These are phyloP conservation scores for Suillus alpinus DNA, from an alignment of 768 basidiomycete genomes.

Conservation along the genomic window DNA sequence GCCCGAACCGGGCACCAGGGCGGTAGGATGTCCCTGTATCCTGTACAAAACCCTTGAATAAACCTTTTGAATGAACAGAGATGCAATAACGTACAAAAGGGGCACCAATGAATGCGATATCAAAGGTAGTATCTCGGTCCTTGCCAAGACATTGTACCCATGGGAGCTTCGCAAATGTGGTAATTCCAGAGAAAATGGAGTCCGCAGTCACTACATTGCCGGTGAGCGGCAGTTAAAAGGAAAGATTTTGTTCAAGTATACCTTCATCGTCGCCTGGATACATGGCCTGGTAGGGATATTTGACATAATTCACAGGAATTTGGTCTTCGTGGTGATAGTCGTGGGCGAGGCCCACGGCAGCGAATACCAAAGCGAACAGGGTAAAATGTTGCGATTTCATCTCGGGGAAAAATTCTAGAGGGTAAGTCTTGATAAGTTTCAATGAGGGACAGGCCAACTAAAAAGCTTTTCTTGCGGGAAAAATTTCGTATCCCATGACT, in stretches of 20 bases:
- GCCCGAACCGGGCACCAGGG: conserved; percentile 84
- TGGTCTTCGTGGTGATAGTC: conserved; percentile 48
- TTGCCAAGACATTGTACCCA: conserved; percentile 76
- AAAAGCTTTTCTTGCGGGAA: conserved; percentile 29
- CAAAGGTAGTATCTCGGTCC: conserved; percentile 55
- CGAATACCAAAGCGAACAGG: conserved; percentile 25
- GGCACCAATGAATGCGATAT: conserved; percentile 81
- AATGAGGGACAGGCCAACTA: conserved; percentile 5
- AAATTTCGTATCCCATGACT: conserved; percentile 18
- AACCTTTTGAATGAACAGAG: background rate
- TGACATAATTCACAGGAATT: conserved; percentile 64
- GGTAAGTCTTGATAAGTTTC: conserved; percentile 2
- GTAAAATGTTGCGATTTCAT: conserved; percentile 25
- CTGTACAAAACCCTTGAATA: conserved; percentile 26
- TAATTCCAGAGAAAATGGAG: conserved; percentile 78
- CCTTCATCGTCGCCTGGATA: conserved; percentile 63
- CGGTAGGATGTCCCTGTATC: conserved; percentile 77
- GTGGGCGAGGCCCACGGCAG: conserved; percentile 31
- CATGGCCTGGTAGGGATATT: conserved; percentile 58
- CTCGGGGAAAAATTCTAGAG: conserved; percentile 3
- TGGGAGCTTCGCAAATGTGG: conserved; percentile 85
- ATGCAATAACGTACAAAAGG: conserved; percentile 53
- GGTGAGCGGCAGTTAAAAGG: background rate
- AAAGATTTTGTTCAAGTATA: conserved; percentile 16
- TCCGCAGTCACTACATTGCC: conserved; percentile 62